Conservation (phyloP, 2,329 filamentous ascomycete genomes). For the Xylariaceae sp. region DNA sequence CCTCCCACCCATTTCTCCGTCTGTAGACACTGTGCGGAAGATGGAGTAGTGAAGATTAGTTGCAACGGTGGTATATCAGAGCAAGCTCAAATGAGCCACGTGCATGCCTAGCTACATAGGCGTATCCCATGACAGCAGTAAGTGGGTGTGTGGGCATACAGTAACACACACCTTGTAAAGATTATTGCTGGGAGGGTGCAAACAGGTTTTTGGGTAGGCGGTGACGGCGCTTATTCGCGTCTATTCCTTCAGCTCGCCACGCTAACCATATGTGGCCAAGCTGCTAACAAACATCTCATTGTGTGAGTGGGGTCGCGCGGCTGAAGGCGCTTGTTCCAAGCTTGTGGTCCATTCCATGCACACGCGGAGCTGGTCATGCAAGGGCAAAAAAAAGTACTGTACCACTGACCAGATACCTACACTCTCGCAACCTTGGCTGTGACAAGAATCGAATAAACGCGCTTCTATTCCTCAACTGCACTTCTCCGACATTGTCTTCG, state of each 20-base stretch:
- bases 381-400: no score
- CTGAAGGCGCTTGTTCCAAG: no score
- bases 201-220: constrained; percentile 13
- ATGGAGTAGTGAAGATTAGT: neutral
- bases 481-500: no score
- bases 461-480: no score
- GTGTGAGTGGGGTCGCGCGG: constrained; percentile 6
- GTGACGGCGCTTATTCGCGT: constrained; percentile 11
- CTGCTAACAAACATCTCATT: no score
- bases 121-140: no score
- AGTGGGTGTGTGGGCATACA: neutral
- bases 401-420: no score
- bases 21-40: neutral
- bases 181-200: neutral
- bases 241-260: neutral
- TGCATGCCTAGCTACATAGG: neutral
- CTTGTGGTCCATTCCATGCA: no score
- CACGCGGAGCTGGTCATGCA: no score
- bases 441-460: no score
- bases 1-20: no score
- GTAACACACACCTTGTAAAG: constrained; percentile 4
- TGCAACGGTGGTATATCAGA: neutral
- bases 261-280: neutral
- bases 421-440: no score
- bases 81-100: constrained; percentile 3